These are phyloP conservation scores for Tetratostichococcus sp. DNA, from an alignment of 139 green algal species.

Conservation along the genomic window DNA sequence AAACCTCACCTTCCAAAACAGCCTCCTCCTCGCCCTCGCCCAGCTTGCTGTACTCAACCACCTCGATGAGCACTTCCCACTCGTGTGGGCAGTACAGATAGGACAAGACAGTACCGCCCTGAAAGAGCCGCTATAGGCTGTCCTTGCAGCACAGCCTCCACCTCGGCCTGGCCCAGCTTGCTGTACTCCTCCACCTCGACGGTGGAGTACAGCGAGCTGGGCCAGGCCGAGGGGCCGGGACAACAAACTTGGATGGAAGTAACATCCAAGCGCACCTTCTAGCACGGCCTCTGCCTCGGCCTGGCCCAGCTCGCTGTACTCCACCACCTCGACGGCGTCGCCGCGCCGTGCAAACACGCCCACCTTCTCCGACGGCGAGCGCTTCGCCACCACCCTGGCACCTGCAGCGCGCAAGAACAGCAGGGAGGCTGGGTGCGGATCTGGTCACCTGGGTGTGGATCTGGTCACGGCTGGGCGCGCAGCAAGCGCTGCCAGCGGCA, in stretches of 20 bases:
- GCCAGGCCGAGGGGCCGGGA: constrained; percentile 9
- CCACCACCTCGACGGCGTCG: constrained; percentile 68
- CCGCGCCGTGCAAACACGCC: constrained; percentile 63
- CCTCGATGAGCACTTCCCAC: too few species aligned
- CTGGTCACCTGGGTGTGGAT: not conserved
- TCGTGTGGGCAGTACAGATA: too few species aligned
- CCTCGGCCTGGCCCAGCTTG: too few species aligned
- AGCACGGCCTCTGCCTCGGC: constrained; percentile 43
- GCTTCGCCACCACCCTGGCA: constrained; percentile 70
- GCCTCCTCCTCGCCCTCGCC: too few species aligned
- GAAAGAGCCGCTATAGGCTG: too few species aligned
- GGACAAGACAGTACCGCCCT: too few species aligned
- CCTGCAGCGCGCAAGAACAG: constrained; percentile 25
- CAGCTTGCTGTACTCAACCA: too few species aligned
- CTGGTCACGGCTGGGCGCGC: not conserved
- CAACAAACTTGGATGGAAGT: not conserved
- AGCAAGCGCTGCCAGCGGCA: too few species aligned
- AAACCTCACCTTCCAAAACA: too few species aligned
- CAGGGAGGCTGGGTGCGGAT: too few species aligned
- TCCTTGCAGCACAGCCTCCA: too few species aligned
- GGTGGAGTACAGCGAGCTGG: constrained; percentile 89
- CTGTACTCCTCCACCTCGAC: too few species aligned
- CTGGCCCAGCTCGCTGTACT: constrained; percentile 86
- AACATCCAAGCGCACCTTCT: not conserved
- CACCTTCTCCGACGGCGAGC: constrained; percentile 75